phyloP scores from a whole-genome alignment of 495 filamentous ascomycete genomes.

The Thermothielavioides terrestris region DNA sequence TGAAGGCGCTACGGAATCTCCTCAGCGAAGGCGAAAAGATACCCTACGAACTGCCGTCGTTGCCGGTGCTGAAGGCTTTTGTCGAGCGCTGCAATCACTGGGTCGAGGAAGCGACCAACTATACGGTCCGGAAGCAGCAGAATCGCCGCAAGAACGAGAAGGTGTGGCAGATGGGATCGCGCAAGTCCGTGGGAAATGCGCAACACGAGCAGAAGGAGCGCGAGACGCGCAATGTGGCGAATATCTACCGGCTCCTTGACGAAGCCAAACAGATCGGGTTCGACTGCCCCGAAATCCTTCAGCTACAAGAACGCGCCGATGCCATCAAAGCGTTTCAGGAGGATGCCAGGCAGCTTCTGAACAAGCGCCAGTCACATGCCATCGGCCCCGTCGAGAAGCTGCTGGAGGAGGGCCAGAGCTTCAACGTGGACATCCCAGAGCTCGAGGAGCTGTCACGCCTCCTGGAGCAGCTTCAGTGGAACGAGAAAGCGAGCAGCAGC shows the following conservation, averaged over 20 bases:
- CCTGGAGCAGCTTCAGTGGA: slow-evolving; percentile 82
- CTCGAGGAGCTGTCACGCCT: slow-evolving; percentile 74
- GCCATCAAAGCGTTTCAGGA: slow-evolving; percentile 81
- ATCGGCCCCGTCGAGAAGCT: slow-evolving; percentile 79
- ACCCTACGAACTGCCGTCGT: slow-evolving; percentile 79
- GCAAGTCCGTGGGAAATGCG: slow-evolving; percentile 58
- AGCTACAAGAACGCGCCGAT: slow-evolving; percentile 77
- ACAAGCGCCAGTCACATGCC: slow-evolving; percentile 44
- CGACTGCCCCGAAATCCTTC: slow-evolving; percentile 85
- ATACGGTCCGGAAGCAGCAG: slow-evolving; percentile 96
- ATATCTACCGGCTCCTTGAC: slow-evolving; percentile 75
- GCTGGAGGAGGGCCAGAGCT: slow-evolving; percentile 74
- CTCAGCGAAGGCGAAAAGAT: slow-evolving; percentile 95
- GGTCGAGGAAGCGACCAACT: slow-evolving; percentile 95
- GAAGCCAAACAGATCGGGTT: slow-evolving; percentile 85
- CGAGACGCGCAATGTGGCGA: slow-evolving; percentile 83
- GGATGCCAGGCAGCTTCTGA: slow-evolving; percentile 61
- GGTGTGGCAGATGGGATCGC: slow-evolving; percentile 63
- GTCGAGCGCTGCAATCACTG: slow-evolving; percentile 95
- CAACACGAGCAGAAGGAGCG: slow-evolving; percentile 72
- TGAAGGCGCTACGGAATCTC: slow-evolving; percentile 78
- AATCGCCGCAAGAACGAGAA: slow-evolving; percentile 97
- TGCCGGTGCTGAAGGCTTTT: slow-evolving; percentile 75
- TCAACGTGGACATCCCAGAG: slow-evolving; percentile 93
- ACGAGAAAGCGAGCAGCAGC: slow-evolving; percentile 60